Percentiles rank a stretch among this genome's conserved stretches.
These are phyloP conservation scores for Edaphochlamys debaryana DNA, from an alignment of 139 green algal species.

Conservation along the genomic window DNA sequence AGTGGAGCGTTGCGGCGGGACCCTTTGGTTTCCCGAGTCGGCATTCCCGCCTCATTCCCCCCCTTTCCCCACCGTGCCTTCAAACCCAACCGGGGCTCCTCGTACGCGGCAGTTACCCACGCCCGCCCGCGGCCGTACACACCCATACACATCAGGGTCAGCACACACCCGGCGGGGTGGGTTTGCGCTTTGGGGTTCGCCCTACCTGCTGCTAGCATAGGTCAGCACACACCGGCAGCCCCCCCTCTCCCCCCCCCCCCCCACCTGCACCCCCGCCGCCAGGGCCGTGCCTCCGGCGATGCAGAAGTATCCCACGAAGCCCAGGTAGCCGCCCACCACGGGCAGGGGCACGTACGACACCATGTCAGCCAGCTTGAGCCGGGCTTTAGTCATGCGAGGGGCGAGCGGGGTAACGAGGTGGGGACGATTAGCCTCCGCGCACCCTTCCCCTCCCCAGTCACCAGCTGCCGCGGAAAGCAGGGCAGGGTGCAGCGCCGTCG, in stretches of 20 bases:
- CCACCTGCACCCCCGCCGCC: slow-evolving; percentile 44
- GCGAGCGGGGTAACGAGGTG: not conserved
- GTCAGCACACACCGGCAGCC: too few relatives aligned
- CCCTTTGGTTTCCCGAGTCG: too few relatives aligned
- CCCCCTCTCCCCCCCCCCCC: too few relatives aligned
- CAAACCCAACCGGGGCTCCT: not conserved
- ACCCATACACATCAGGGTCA: not conserved
- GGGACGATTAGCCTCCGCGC: too few relatives aligned
- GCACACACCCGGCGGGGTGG: too few relatives aligned
- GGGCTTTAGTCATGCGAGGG: not conserved
- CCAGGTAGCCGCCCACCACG: slow-evolving; percentile 80
- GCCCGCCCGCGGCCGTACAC: not conserved
- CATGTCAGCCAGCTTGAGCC: slow-evolving; percentile 65
- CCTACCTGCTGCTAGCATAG: too few relatives aligned
- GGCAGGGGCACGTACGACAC: slow-evolving; percentile 86
- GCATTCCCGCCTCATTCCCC: too few relatives aligned
- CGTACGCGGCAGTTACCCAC: not conserved
- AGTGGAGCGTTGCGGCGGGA: not conserved
- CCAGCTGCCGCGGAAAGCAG: too few relatives aligned
- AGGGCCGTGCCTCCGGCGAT: slow-evolving; percentile 62
- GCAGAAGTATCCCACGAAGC: slow-evolving; percentile 77
- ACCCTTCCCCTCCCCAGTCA: too few relatives aligned
- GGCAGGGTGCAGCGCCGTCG: too few relatives aligned
- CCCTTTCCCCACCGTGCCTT: too few relatives aligned
- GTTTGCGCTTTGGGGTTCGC: too few relatives aligned